Conservation (phyloP, 305 asterid genomes). For the Solanum hybrid region DNA sequence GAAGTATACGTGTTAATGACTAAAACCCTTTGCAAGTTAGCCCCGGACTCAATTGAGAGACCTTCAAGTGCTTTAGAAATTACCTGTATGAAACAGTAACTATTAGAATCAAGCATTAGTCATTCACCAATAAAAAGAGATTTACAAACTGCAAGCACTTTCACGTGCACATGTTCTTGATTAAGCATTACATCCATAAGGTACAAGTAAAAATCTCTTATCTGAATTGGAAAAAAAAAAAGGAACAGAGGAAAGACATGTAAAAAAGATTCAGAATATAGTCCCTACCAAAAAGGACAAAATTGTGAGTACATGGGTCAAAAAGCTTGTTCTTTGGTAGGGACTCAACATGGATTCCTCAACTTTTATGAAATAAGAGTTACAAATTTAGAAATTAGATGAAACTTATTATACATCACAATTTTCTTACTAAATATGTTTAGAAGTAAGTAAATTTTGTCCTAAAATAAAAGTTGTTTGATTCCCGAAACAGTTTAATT, state of each 20-base stretch:
- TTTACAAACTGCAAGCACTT: neutral
- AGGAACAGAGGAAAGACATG: neutral
- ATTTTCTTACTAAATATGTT: neutral
- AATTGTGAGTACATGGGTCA: neutral
- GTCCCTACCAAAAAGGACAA: neutral
- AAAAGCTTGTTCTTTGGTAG: neutral
- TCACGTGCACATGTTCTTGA: neutral
- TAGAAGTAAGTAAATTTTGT: neutral
- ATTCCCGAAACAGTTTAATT: neutral
- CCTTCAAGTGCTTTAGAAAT: constrained; percentile 64
- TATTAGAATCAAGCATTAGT: constrained; percentile 3
- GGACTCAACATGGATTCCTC: neutral
- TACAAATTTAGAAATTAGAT: neutral
- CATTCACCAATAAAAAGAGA: neutral
- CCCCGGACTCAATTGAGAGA: constrained; percentile 64
- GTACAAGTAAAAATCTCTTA: neutral
- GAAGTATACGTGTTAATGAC: constrained; percentile 52
- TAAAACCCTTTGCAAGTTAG: constrained; percentile 58
- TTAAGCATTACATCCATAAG: neutral
- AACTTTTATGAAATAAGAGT: neutral
- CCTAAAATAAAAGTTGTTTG: neutral
- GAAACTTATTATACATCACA: neutral
- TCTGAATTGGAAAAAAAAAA: neutral
- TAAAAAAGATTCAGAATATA: neutral
- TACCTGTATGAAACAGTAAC: constrained; percentile 26